A percentile compares a stretch with the other conserved stretches of the same genome.
Conservation (phyloP, 2,329 filamentous ascomycete genomes). For the Emericellopsis atlantica region DNA sequence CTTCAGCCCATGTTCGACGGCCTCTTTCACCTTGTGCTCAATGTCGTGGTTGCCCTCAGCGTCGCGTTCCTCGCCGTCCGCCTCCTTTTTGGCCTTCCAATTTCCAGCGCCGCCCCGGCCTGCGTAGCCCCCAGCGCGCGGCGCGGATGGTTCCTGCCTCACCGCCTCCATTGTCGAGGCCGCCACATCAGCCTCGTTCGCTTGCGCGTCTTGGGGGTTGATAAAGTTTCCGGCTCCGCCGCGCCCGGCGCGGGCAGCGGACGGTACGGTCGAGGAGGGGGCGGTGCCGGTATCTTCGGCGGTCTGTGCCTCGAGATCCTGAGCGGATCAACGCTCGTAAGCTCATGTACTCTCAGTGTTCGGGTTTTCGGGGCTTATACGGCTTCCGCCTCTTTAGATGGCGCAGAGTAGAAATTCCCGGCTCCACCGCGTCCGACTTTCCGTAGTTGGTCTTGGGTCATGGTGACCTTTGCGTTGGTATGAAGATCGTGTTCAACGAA, state of each 20-base stretch:
- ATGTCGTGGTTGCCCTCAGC: conserved; percentile 19
- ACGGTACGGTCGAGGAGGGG: background rate
- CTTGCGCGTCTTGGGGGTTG: conserved; percentile 9
- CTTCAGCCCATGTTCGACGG: conserved; percentile 33
- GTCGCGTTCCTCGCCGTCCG: conserved; percentile 9
- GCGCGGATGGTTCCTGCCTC: background rate
- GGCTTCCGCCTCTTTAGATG: conserved; percentile 27
- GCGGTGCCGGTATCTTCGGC: background rate
- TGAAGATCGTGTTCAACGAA: too few relatives aligned
- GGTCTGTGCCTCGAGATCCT: background rate
- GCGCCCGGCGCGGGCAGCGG: conserved; percentile 29
- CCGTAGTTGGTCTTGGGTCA: conserved; percentile 19
- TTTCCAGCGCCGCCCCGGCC: conserved; percentile 49
- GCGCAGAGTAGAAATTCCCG: conserved; percentile 46
- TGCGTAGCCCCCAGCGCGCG: conserved; percentile 11
- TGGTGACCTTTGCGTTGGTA: background rate
- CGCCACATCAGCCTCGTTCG: background rate
- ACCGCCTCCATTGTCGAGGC: background rate
- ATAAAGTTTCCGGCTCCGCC: conserved; percentile 52
- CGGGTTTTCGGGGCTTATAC: background rate
- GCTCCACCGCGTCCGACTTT: conserved; percentile 49
- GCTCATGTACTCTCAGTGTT: background rate
- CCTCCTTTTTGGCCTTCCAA: conserved; percentile 22
- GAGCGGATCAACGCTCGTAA: background rate
- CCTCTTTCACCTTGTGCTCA: conserved; percentile 27